These are phyloP conservation scores for Geranomyces michiganensis DNA, from an alignment of 192 early-diverging fungal species.

Conservation along the genomic window DNA sequence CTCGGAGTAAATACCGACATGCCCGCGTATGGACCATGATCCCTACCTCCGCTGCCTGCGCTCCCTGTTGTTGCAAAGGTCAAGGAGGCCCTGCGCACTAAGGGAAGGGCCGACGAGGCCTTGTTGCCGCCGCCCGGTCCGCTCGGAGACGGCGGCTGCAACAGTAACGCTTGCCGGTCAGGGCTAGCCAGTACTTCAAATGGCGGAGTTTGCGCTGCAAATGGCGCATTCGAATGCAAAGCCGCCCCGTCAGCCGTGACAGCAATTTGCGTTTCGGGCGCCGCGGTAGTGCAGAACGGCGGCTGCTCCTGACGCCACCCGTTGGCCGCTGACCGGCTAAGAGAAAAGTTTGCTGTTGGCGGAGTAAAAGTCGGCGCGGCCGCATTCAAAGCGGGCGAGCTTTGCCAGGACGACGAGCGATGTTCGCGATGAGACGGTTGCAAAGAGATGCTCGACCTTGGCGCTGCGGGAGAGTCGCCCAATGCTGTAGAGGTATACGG, in stretches of 20 bases:
- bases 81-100: slow-evolving; percentile 3
- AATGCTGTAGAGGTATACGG: background rate
- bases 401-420: slow-evolving; percentile 15
- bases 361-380: slow-evolving; percentile 31
- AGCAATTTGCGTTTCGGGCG: background rate
- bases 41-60: background rate
- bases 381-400: slow-evolving; percentile 18
- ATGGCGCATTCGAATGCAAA: background rate
- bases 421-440: slow-evolving; percentile 6
- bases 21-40: background rate
- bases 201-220: slow-evolving; percentile 21
- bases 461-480: background rate
- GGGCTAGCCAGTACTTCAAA: slow-evolving; percentile 1
- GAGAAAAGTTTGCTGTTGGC: slow-evolving; percentile 26
- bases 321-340: background rate
- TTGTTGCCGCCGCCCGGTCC: too few relatives aligned
- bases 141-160: too few relatives aligned
- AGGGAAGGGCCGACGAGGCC: background rate
- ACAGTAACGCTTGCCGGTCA: background rate
- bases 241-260: background rate
- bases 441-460: background rate
- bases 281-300: slow-evolving; percentile 29
- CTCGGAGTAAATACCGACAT: slow-evolving; percentile 17
- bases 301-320: slow-evolving; percentile 21
- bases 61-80: slow-evolving; percentile 1